These are phyloP conservation scores for Apiospora rasikravindrae DNA, from an alignment of 2,329 filamentous ascomycete genomes.

Conservation along the genomic window DNA sequence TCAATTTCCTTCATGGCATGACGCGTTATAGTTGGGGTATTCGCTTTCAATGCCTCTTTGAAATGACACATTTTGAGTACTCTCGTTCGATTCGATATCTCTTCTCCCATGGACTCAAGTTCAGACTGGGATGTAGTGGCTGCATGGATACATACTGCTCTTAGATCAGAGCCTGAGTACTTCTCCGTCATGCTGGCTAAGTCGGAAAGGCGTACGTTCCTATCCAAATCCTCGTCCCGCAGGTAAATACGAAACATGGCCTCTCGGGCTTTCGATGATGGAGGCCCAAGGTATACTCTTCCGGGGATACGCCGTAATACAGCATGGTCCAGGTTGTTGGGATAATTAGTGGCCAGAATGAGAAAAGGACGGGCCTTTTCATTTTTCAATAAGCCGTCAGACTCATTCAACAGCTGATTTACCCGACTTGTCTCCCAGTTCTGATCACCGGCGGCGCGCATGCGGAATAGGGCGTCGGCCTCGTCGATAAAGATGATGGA, in stretches of 20 bases:
- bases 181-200: not conserved
- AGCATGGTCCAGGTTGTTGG: constrained; percentile 22
- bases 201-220: not conserved
- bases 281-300: not conserved
- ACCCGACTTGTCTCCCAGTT: constrained; percentile 77
- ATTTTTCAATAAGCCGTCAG: constrained; percentile 64
- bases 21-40: not conserved
- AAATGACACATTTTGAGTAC: not conserved
- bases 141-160: not conserved
- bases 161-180: not conserved
- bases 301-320: constrained; percentile 23
- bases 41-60: not conserved
- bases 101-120: not conserved
- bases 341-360: constrained; percentile 23
- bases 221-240: not conserved
- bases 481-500: constrained; percentile 83
- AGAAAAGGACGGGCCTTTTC: constrained; percentile 24
- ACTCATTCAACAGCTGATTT: constrained; percentile 76
- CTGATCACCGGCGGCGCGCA: constrained; percentile 73
- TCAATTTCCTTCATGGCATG: not conserved
- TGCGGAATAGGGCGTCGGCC: constrained; percentile 75
- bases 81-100: not conserved
- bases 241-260: not conserved
- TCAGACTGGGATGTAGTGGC: not conserved
- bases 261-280: not conserved